These are phyloP conservation scores for Cenchrus fungigraminus DNA, from an alignment of 176 grass and related monocot species.

Conservation along the genomic window DNA sequence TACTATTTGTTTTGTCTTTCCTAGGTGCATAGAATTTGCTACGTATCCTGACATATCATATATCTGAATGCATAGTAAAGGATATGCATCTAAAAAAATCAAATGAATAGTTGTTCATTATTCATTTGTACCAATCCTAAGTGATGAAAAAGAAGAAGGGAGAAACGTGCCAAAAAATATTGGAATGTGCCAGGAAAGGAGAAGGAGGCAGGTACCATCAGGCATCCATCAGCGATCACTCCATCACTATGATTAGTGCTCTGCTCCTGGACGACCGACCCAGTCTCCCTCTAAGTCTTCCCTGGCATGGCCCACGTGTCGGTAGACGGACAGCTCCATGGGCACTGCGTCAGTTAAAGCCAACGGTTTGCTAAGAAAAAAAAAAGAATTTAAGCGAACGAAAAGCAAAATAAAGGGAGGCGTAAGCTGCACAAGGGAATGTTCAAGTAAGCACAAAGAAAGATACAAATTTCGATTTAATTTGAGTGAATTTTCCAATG, in stretches of 20 bases:
- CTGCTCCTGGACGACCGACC: slow-evolving; percentile 15
- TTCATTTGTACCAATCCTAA: too few relatives aligned
- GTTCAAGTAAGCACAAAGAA: too few relatives aligned
- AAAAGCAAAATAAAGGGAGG: not conserved
- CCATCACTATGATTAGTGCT: slow-evolving; percentile 2
- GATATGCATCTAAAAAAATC: too few relatives aligned
- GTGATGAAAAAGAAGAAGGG: not conserved
- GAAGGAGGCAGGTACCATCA: not conserved
- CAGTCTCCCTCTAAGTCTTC: not conserved
- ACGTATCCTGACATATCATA: too few relatives aligned
- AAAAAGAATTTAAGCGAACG: not conserved
- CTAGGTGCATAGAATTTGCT: too few relatives aligned
- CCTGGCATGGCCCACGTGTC: not conserved
- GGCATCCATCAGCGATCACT: not conserved
- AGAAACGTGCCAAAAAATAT: too few relatives aligned
- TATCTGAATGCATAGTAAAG: too few relatives aligned
- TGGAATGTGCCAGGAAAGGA: slow-evolving; percentile 1
- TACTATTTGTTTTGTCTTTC: too few relatives aligned
- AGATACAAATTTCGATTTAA: not conserved
- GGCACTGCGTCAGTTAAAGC: not conserved
- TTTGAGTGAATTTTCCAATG: not conserved
- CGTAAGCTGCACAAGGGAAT: not conserved
- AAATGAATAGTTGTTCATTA: too few relatives aligned
- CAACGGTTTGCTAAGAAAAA: too few relatives aligned
- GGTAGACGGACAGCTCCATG: not conserved